Evolutionary conservation across 495 filamentous ascomycete species (phyloP), one percentile per base, ranked within the genome.

Genomic region (Bryoglossum gracile): DNA sequence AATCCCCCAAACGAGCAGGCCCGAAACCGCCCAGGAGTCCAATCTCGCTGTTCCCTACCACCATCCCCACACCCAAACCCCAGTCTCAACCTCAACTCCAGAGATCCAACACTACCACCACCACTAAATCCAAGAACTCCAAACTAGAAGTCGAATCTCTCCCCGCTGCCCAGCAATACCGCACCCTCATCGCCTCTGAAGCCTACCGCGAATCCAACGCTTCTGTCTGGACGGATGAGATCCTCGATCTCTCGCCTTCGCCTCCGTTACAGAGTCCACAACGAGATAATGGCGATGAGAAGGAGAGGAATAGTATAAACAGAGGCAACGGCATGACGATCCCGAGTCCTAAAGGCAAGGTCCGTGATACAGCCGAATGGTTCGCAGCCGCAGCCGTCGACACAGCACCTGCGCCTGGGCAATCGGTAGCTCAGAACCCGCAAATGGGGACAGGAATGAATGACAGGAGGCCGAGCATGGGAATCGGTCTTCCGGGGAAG

Each of bases 301-400:
- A 22, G 11, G 26, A 17, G 14, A 28, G 17, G 13, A n/a, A 33
- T 36, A 40, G 10, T 9, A 18, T 32, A 8, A 26, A 32, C 8
- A 6, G 43, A 24, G 17, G 14, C 10, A 37, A 40, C 22, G 17
- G 14, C 4, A 56, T 56, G 57, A 25, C n/a, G 2, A 34, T 53
- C 16, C 57, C 53, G 1, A 33, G 48, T 4, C 48, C 53, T 4
- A 21, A n/a, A 3, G 38, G 41, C 4, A 46, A 36, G 19, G 28
- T 55, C n/a, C 26, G 53, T 2, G 51, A 37, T 16, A 56, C 57
- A 28, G 50, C 54, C 13, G 54, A 60, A 43, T 57, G 54, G 57
- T 35, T 60, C 14, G 43, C 48, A 23, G 40, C 19, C 9, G 50
- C 19, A 17, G 51, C 18, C 34, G 2, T 17, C 14, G 21, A 35